Percentiles rank a stretch among this genome's conserved stretches.
Conservation (phyloP, 768 basidiomycete species). For the Mycena latifolia region DNA sequence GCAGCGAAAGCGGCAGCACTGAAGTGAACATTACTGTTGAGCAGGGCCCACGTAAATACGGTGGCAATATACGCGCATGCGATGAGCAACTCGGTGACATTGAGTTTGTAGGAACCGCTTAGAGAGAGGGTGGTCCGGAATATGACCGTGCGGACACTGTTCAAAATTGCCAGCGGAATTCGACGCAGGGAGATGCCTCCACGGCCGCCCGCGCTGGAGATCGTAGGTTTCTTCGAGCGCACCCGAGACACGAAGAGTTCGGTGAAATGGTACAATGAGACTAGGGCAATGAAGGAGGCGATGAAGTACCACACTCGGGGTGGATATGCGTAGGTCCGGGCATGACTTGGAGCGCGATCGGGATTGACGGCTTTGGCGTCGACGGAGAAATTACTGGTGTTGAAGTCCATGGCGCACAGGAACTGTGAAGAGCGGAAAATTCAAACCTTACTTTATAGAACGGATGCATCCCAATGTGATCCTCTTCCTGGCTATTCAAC, state of each 20-base stretch:
- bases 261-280: conserved; percentile 49
- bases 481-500: too few relatives aligned
- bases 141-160: conserved; percentile 49
- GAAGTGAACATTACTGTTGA: conserved; percentile 49
- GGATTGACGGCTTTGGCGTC: conserved; percentile 12
- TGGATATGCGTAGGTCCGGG: conserved; percentile 24
- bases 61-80: conserved; percentile 51
- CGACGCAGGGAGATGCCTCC: conserved; percentile 36
- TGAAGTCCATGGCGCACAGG: conserved; percentile 23
- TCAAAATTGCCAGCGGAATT: conserved; percentile 47
- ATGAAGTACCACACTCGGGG: conserved; percentile 56
- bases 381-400: not conserved
- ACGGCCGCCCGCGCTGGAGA: conserved; percentile 16
- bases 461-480: too few relatives aligned
- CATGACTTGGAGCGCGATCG: conserved; percentile 14
- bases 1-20: conserved; percentile 3
- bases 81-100: conserved; percentile 55
- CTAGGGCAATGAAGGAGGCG: conserved; percentile 55
- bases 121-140: conserved; percentile 55
- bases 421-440: not conserved
- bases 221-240: conserved; percentile 25
- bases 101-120: conserved; percentile 51
- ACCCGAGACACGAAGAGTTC: conserved; percentile 40
- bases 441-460: conserved; percentile 26
- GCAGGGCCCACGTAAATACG: conserved; percentile 51